Conservation (phyloP, 139 green algal species). For the Asterochloris erici region DNA sequence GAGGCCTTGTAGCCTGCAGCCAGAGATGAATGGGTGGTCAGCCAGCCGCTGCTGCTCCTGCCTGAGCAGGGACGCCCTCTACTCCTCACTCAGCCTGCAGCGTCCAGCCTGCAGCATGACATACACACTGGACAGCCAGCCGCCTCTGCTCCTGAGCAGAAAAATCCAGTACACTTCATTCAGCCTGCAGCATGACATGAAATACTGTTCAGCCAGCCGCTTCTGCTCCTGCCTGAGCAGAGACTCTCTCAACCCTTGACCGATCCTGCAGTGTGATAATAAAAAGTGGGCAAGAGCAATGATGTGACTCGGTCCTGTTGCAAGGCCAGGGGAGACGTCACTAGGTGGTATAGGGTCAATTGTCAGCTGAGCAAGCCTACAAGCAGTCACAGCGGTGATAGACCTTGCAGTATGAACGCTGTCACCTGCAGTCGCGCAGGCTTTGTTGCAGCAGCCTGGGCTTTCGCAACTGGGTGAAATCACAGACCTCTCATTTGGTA, state of each 20-base stretch:
- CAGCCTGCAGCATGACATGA: background rate
- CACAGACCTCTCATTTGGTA: background rate
- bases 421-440: background rate
- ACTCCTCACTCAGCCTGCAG: too few relatives aligned
- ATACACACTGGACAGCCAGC: too few relatives aligned
- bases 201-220: background rate
- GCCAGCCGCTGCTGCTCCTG: conserved; percentile 4
- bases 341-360: too few relatives aligned
- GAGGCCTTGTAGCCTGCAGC: background rate
- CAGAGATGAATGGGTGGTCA: background rate
- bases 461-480: background rate
- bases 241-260: background rate
- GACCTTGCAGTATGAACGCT: background rate
- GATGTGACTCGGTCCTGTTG: background rate
- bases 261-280: background rate
- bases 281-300: background rate
- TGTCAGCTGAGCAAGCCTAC: too few relatives aligned
- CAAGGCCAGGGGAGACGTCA: too few relatives aligned
- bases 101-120: too few relatives aligned
- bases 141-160: too few relatives aligned
- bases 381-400: too few relatives aligned
- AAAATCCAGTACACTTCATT: too few relatives aligned
- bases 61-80: background rate
- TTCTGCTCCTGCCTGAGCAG: background rate
- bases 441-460: background rate